A percentile compares a stretch with the other conserved stretches of the same genome.
These are phyloP conservation scores for Harringtonia aguacate DNA, from an alignment of 2,329 filamentous ascomycete species.

Conservation along the genomic window DNA sequence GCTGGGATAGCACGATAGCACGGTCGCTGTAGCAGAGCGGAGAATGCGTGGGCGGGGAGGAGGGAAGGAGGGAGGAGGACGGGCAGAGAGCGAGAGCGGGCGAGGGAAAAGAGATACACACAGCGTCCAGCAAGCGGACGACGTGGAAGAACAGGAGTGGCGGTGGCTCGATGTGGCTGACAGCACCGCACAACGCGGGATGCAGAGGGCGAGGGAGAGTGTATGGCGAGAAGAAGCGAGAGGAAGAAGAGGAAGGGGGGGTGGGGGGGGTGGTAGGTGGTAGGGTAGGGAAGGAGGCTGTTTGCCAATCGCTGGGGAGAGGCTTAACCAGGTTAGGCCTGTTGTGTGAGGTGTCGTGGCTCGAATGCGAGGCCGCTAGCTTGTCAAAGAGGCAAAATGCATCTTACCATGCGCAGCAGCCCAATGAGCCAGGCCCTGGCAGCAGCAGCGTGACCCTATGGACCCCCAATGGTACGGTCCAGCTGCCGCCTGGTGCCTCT, in stretches of 20 bases:
- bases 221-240: neutral
- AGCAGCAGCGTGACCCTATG: neutral
- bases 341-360: slow-evolving; percentile 11
- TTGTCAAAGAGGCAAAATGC: neutral
- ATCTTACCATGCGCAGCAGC: slow-evolving; percentile 1
- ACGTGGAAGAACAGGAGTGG: too few relatives aligned
- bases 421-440: neutral
- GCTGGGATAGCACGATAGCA: too few relatives aligned
- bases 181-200: too few relatives aligned
- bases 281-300: neutral
- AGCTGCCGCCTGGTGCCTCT: too few relatives aligned
- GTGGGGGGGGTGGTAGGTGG: neutral
- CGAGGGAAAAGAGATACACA: too few relatives aligned
- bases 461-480: too few relatives aligned
- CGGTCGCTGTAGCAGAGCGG: too few relatives aligned
- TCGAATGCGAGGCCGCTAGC: slow-evolving; percentile 5
- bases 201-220: neutral
- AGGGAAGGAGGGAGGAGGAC: too few relatives aligned
- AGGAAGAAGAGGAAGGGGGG: neutral
- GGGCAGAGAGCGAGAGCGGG: too few relatives aligned
- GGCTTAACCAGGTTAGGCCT: neutral
- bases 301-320: neutral
- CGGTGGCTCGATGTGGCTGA: too few relatives aligned
- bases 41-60: too few relatives aligned
- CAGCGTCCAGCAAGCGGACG: too few relatives aligned